Percentiles rank a stretch among this genome's conserved stretches.
phyloP scores from a whole-genome alignment of 345 rosid species.

The Anastatica hierochuntica region DNA sequence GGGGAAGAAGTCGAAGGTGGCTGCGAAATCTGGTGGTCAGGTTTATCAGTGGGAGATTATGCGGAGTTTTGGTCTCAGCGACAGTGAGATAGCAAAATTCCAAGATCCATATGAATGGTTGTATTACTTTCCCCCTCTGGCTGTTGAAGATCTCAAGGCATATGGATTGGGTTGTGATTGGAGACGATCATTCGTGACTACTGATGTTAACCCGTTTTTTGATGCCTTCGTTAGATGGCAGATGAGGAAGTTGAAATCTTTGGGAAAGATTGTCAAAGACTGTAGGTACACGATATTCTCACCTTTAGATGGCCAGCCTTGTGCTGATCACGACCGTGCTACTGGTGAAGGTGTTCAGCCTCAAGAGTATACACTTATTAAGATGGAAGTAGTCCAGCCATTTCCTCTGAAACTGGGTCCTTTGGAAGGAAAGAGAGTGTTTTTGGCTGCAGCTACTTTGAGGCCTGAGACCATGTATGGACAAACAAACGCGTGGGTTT shows the following conservation, averaged over 20 bases:
- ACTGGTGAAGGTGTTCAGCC: slow-evolving; percentile 92
- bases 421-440: slow-evolving; percentile 67
- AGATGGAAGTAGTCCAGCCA: slow-evolving; percentile 75
- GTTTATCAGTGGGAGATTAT: slow-evolving; percentile 88
- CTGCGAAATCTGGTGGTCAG: slow-evolving; percentile 76
- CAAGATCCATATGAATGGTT: slow-evolving; percentile 78
- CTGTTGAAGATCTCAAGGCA: slow-evolving; percentile 62
- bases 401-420: slow-evolving; percentile 54
- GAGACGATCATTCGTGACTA: slow-evolving; percentile 85
- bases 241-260: slow-evolving; percentile 72
- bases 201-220: slow-evolving; percentile 66
- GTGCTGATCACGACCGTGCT: slow-evolving; percentile 95
- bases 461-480: slow-evolving; percentile 99
- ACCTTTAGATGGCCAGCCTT: slow-evolving; percentile 91
- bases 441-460: slow-evolving; percentile 79
- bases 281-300: slow-evolving; percentile 72
- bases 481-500: slow-evolving; percentile 93
- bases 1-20: slow-evolving; percentile 83
- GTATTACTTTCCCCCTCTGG: slow-evolving; percentile 65
- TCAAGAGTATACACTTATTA: slow-evolving; percentile 83
- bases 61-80: slow-evolving; percentile 80
- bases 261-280: slow-evolving; percentile 88
- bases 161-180: slow-evolving; percentile 94
- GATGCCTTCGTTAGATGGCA: slow-evolving; percentile 89
- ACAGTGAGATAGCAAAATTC: slow-evolving; percentile 54